Evolutionary conservation across 768 basidiomycete genomes (phyloP).

Genomic region (Mycena albidolilacea): DNA sequence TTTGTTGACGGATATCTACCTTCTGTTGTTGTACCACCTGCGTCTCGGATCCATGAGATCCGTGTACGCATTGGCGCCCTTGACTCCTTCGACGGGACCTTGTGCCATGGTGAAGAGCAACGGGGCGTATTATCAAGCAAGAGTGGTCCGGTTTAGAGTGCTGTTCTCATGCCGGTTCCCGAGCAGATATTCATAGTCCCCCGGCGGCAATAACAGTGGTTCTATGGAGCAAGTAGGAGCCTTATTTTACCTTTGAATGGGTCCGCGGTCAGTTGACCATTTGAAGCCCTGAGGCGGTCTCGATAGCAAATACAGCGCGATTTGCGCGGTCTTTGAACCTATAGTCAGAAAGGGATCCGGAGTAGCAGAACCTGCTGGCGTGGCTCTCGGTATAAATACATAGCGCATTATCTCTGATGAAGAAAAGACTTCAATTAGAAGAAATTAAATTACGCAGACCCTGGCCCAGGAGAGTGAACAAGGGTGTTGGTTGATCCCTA

Average conservation of each 20-base stretch:
- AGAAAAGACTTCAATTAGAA: no score
- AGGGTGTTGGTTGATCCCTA: no score
- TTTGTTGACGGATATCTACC: constrained; percentile 44
- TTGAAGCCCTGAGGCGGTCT: background rate
- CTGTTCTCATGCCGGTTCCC: constrained; percentile 1
- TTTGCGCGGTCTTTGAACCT: constrained; percentile 3
- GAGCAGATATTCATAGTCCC: background rate
- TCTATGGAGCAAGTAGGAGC: background rate
- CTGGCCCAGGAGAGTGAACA: no score
- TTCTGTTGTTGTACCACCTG: constrained; percentile 65
- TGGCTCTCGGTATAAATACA: no score
- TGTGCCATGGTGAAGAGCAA: constrained; percentile 10
- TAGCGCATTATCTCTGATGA: no score
- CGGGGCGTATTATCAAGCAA: background rate
- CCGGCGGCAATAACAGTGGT: background rate
- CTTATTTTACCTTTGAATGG: constrained; percentile 5
- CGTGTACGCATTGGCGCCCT: constrained; percentile 42
- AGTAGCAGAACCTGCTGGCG: background rate
- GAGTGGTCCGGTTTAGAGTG: background rate
- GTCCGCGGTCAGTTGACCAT: constrained; percentile 8
- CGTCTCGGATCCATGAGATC: constrained; percentile 58
- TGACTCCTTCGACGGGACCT: background rate
- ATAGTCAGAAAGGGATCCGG: constrained; percentile 4
- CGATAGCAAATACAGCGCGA: background rate
- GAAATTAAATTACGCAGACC: no score